Percentiles rank a stretch among this genome's conserved stretches.
These are phyloP conservation scores for Cladosporium oxysporum DNA, from an alignment of 2,329 filamentous ascomycete species.

Conservation along the genomic window DNA sequence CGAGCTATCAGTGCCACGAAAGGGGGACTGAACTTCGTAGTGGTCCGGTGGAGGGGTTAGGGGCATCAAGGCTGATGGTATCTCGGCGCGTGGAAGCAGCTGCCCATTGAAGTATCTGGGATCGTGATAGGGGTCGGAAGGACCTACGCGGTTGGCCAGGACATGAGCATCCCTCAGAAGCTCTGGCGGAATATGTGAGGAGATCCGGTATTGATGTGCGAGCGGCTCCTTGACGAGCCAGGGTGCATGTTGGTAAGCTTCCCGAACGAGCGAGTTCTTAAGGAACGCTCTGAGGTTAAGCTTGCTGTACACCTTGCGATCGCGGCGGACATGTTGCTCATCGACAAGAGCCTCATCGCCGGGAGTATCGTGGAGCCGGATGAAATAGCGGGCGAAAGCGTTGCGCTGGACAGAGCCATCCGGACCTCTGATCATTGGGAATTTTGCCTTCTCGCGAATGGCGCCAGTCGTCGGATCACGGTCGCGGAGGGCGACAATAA, in stretches of 20 bases:
- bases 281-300: conserved; percentile 90
- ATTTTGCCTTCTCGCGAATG: conserved; percentile 82
- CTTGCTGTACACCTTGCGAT: conserved; percentile 92
- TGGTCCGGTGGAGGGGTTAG: background rate
- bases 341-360: conserved; percentile 76
- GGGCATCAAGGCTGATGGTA: background rate
- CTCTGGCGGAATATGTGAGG: conserved; percentile 80
- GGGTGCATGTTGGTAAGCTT: conserved; percentile 93
- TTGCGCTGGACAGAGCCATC: conserved; percentile 68
- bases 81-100: background rate
- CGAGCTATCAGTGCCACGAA: conserved; percentile 1
- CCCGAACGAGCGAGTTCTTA: conserved; percentile 88
- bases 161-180: conserved; percentile 68
- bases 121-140: background rate
- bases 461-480: conserved; percentile 66
- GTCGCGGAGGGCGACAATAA: conserved; percentile 70
- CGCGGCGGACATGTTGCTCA: conserved; percentile 78
- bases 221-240: conserved; percentile 91
- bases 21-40: background rate
- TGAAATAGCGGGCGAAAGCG: conserved; percentile 77
- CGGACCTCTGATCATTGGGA: conserved; percentile 58
- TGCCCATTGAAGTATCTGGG: background rate
- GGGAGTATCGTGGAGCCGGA: conserved; percentile 66
- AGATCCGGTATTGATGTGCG: conserved; percentile 80
- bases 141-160: conserved; percentile 9